Percentiles rank a stretch among this genome's conserved stretches.
phyloP scores from a whole-genome alignment of 1,284 basidiomycete species.

The Golubevia pallescens region DNA sequence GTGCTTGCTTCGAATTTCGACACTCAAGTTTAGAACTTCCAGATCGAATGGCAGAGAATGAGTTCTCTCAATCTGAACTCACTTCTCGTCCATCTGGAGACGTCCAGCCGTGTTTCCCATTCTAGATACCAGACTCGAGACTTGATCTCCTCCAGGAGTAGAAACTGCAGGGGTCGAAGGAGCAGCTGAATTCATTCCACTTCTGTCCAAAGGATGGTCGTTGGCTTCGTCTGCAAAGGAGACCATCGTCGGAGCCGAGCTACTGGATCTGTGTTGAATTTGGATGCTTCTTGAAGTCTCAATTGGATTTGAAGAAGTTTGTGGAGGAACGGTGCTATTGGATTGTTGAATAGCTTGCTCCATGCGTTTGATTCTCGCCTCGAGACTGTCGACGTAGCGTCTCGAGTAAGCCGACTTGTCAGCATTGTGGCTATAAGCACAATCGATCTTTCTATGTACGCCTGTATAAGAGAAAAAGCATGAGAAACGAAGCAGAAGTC shows the following conservation, averaged over 20 bases:
- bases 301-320: not conserved
- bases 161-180: not conserved
- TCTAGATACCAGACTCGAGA: not conserved
- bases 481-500: too few species aligned
- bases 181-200: not conserved
- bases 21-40: not conserved
- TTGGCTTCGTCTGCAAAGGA: conserved; percentile 1
- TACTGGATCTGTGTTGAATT: not conserved
- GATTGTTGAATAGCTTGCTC: conserved; percentile 9
- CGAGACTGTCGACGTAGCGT: conserved; percentile 32
- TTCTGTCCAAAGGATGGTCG: not conserved
- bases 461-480: too few species aligned
- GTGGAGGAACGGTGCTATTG: conserved; percentile 1
- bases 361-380: conserved; percentile 21
- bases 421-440: conserved; percentile 29
- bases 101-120: conserved; percentile 5
- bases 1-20: too few species aligned
- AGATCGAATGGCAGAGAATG: not conserved
- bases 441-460: conserved; percentile 26
- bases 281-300: not conserved
- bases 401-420: conserved; percentile 31
- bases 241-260: not conserved
- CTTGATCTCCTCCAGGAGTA: not conserved
- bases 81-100: conserved; percentile 9
- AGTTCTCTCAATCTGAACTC: conserved; percentile 1